Evolutionary conservation across 352 stramenopile species (phyloP).

Genomic region (Phytophthora melonis): DNA sequence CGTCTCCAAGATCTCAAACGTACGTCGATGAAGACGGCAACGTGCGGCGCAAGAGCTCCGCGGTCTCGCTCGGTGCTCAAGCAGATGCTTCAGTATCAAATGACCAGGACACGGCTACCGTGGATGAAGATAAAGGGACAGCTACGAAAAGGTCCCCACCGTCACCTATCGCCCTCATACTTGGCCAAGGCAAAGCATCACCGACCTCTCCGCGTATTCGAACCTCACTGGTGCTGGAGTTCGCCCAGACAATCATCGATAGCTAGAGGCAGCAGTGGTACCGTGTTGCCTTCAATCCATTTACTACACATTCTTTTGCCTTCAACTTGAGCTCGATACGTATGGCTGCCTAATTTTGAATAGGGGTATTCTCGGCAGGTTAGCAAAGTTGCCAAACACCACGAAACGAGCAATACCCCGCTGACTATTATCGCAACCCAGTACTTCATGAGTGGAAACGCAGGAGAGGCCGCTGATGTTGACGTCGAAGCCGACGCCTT

Average conservation of each 20-base stretch:
- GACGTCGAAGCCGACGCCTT: conserved; percentile 31
- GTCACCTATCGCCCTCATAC: background rate
- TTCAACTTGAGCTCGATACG: too few species aligned
- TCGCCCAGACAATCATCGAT: conserved; percentile 43
- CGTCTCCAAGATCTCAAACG: conserved; percentile 34
- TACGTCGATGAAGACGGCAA: conserved; percentile 52
- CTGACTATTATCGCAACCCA: background rate
- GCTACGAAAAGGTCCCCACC: background rate
- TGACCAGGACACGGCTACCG: background rate
- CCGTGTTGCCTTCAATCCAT: too few species aligned
- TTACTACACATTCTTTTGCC: too few species aligned
- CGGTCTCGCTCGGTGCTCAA: background rate
- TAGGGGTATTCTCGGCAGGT: background rate
- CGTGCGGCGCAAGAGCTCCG: conserved; percentile 36
- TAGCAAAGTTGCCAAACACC: conserved; percentile 8
- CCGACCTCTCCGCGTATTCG: conserved; percentile 7
- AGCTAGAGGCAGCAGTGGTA: conserved; percentile 16
- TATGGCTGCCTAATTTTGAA: conserved; percentile 2
- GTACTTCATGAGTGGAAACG: conserved; percentile 29
- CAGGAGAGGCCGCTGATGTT: background rate
- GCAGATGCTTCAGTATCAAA: background rate
- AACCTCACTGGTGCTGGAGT: conserved; percentile 40
- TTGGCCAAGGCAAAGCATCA: background rate
- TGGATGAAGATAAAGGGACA: background rate
- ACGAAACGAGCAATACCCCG: background rate